Evolutionary conservation across 1,284 basidiomycete species (phyloP).

Genomic region (Tranzscheliella williamsii): DNA sequence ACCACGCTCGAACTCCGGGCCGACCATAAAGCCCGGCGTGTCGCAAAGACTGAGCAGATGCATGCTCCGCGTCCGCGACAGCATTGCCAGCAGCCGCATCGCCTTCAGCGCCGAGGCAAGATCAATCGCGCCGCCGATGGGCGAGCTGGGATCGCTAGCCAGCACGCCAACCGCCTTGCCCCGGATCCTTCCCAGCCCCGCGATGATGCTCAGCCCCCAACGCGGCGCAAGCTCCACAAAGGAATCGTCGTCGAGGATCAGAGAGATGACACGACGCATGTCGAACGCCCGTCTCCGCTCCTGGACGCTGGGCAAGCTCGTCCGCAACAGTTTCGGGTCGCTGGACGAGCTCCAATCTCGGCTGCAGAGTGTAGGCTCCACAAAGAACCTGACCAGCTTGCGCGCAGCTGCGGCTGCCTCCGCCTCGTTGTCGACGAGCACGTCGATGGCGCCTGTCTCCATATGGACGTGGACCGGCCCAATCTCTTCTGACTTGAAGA

Average conservation of each 20-base stretch:
- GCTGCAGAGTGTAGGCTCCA: constrained; percentile 6
- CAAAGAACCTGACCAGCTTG: constrained; percentile 27
- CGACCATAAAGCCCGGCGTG: constrained; percentile 51
- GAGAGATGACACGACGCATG: constrained; percentile 29
- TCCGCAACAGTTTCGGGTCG: constrained; percentile 17
- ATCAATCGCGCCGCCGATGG: constrained; percentile 45
- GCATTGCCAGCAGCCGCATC: constrained; percentile 28
- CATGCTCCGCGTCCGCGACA: constrained; percentile 17
- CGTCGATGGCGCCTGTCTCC: constrained; percentile 32
- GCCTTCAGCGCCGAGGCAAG: constrained; percentile 33
- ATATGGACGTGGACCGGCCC: constrained; percentile 24
- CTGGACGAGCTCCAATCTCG: constrained; percentile 11
- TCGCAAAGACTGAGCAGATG: constrained; percentile 40
- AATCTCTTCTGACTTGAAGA: constrained; percentile 31
- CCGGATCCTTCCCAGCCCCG: constrained; percentile 26
- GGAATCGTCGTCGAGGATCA: constrained; percentile 31
- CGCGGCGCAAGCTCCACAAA: constrained; percentile 33
- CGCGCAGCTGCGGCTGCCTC: constrained; percentile 14
- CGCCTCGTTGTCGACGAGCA: constrained; percentile 29
- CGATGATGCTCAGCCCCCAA: constrained; percentile 35
- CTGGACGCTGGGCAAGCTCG: constrained; percentile 14
- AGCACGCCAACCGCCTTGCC: constrained; percentile 31
- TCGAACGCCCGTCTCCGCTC: constrained; percentile 37
- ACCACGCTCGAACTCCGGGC: constrained; percentile 22
- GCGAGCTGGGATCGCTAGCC: constrained; percentile 32